These are phyloP conservation scores for Margaritispora aquatica DNA, from an alignment of 495 filamentous ascomycete species.

Conservation along the genomic window DNA sequence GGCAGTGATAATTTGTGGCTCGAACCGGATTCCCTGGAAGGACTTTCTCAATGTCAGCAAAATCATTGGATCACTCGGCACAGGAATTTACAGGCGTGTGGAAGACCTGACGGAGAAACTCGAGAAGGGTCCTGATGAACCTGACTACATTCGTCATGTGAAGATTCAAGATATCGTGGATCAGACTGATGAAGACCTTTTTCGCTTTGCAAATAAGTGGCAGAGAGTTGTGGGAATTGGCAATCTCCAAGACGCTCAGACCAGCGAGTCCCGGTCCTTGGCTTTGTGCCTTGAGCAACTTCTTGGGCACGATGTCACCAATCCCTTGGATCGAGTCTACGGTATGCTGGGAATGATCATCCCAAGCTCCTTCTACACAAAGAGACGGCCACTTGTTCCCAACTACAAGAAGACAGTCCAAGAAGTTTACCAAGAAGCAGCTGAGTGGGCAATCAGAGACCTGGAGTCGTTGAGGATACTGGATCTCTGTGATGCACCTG, in stretches of 20 bases:
- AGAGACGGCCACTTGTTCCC: too few species aligned
- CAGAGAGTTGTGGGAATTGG: background rate
- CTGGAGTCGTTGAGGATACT: too few species aligned
- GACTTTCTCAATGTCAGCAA: background rate
- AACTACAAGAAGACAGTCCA: too few species aligned
- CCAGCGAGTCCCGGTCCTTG: background rate
- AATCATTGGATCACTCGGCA: background rate
- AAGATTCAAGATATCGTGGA: background rate
- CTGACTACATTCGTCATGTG: background rate
- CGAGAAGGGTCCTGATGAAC: background rate
- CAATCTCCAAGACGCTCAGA: background rate
- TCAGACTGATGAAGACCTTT: background rate
- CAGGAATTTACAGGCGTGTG: background rate
- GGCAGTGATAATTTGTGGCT: background rate
- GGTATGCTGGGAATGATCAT: background rate
- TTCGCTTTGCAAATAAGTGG: background rate
- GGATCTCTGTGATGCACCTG: too few species aligned
- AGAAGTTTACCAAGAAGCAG: too few species aligned
- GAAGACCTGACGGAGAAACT: background rate
- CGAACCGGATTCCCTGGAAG: background rate
- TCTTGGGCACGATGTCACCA: background rate
- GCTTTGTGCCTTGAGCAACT: background rate
- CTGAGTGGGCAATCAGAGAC: too few species aligned
- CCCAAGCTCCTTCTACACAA: too few species aligned
- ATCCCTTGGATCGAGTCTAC: background rate